Evolutionary conservation across 2,329 filamentous ascomycete genomes (phyloP).

Genomic region (Colletotrichum agaves): DNA sequence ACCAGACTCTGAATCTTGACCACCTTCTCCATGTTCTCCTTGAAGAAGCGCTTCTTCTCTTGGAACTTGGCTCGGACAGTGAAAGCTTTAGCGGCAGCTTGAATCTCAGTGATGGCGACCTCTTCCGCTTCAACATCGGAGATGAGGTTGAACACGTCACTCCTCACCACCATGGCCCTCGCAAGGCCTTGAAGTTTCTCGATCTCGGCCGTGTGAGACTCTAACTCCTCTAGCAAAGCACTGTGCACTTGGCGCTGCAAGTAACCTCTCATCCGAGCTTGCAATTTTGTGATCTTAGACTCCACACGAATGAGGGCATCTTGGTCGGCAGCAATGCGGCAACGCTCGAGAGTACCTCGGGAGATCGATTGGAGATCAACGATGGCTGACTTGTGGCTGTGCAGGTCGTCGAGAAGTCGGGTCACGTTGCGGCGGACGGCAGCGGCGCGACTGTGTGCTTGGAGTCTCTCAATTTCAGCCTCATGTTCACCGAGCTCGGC

Average conservation of each 20-base stretch:
- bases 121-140: slow-evolving; percentile 85
- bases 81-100: slow-evolving; percentile 78
- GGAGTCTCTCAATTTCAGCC: slow-evolving; percentile 58
- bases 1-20: slow-evolving; percentile 99
- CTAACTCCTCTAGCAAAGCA: slow-evolving; percentile 75
- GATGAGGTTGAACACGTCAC: slow-evolving; percentile 78
- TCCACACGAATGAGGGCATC: slow-evolving; percentile 68
- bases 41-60: slow-evolving; percentile 89
- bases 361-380: slow-evolving; percentile 67
- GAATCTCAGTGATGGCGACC: slow-evolving; percentile 77
- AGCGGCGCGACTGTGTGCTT: slow-evolving; percentile 64
- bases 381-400: slow-evolving; percentile 57
- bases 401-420: slow-evolving; percentile 59
- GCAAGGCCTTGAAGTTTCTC: slow-evolving; percentile 78
- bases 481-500: slow-evolving; percentile 59
- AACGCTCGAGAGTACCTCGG: slow-evolving; percentile 70
- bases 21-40: slow-evolving; percentile 98
- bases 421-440: slow-evolving; percentile 64
- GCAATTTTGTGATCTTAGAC: slow-evolving; percentile 68
- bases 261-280: slow-evolving; percentile 74
- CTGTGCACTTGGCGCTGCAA: slow-evolving; percentile 69
- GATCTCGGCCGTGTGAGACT: slow-evolving; percentile 74
- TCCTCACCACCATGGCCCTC: slow-evolving; percentile 82
- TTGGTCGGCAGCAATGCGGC: slow-evolving; percentile 58
- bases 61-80: slow-evolving; percentile 80